Evolutionary conservation across 176 grass and related monocot genomes (phyloP).

Genomic region (Zizania latifolia): DNA sequence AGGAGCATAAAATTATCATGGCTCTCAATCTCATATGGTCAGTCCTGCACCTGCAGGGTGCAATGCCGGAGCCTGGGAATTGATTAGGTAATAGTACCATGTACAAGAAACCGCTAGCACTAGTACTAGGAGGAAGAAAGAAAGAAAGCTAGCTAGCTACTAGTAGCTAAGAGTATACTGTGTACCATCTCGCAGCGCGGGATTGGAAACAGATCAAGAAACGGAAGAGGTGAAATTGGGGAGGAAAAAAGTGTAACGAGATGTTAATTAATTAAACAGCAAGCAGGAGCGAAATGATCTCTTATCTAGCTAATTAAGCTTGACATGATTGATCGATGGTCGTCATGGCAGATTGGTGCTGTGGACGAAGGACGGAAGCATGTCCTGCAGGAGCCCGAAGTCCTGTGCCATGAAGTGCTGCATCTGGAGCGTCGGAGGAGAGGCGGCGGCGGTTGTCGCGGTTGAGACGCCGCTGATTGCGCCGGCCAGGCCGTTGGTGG

Average conservation of each 20-base stretch:
- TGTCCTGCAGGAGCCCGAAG: slow-evolving; percentile 89
- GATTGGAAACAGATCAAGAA: slow-evolving; percentile 28
- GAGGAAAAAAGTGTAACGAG: not conserved
- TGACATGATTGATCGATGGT: too few relatives aligned
- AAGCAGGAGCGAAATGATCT: slow-evolving; percentile 26
- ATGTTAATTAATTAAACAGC: slow-evolving; percentile 35
- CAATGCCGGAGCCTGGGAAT: slow-evolving; percentile 33
- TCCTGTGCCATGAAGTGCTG: slow-evolving; percentile 60
- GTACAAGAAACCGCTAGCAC: slow-evolving; percentile 43
- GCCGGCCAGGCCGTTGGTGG: slow-evolving; percentile 17
- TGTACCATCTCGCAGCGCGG: slow-evolving; percentile 31
- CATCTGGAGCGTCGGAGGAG: slow-evolving; percentile 43
- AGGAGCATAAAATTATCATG: slow-evolving; percentile 53
- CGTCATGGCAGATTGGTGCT: slow-evolving; percentile 9
- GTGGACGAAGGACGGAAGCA: slow-evolving; percentile 63
- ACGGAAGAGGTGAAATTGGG: not conserved
- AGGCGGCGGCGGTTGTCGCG: not conserved
- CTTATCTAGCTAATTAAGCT: too few relatives aligned
- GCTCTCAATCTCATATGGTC: slow-evolving; percentile 32
- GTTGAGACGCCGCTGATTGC: not conserved
- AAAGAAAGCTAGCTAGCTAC: slow-evolving; percentile 20
- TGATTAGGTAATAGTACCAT: slow-evolving; percentile 43
- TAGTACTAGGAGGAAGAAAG: too few relatives aligned
- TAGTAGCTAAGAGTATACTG: slow-evolving; percentile 18
- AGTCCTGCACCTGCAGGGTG: slow-evolving; percentile 27